A percentile compares a stretch with the other conserved stretches of the same genome.
Evolutionary conservation across 257 asterid species (phyloP).

Genomic region (Solanum corneliomulleri): DNA sequence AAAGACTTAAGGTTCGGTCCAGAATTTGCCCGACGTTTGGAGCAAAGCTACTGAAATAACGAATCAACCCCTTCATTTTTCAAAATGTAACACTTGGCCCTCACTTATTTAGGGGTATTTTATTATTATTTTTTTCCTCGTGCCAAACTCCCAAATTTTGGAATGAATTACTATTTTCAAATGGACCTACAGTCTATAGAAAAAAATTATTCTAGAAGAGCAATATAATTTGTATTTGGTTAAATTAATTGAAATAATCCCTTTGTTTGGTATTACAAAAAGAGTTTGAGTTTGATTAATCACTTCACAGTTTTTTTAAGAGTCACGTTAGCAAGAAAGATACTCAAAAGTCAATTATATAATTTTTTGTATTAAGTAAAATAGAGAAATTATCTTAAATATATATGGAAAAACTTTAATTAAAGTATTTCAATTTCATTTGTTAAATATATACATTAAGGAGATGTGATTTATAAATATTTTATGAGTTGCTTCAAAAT

Average conservation of each 20-base stretch:
- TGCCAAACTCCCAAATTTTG: neutral
- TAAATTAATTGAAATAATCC: neutral
- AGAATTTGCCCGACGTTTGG: neutral
- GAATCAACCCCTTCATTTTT: neutral
- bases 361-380: neutral
- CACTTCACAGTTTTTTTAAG: neutral
- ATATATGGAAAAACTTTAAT: neutral
- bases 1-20: neutral
- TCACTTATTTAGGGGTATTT: neutral
- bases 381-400: neutral
- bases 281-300: neutral
- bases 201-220: no score
- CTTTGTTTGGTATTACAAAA: neutral
- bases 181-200: neutral
- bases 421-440: neutral
- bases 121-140: neutral
- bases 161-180: neutral
- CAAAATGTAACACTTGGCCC: neutral
- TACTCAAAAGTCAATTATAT: neutral
- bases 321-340: neutral
- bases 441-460: neutral
- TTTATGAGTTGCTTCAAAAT: no score
- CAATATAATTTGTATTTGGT: neutral
- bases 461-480: neutral
- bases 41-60: neutral